Evolutionary conservation across 768 basidiomycete genomes (phyloP), one percentile per base, ranked within the genome.

Genomic region (Psilocybe sp.): DNA sequence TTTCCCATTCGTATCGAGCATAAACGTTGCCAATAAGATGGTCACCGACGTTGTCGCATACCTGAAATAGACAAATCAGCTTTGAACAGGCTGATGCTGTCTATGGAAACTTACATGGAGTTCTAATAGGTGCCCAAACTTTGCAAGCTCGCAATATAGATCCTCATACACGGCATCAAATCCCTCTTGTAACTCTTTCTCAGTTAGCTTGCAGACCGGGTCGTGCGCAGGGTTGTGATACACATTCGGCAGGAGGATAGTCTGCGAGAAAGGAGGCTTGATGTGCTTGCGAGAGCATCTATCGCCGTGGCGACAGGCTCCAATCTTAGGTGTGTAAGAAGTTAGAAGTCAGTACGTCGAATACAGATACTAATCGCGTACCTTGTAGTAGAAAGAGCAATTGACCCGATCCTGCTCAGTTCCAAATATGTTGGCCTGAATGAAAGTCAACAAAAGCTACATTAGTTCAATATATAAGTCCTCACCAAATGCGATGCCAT

Each of bases 31-130:
- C 95, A 61, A 96, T 92, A 19, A 98, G 76, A 64, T 99, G 96
- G 64, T 98, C 97, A n/a, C 97, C 97, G 32, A 99, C 95, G 63
- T 99, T 99, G 72, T 99, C 96, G 64, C 96, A 99, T 11, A 99
- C 88, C 88, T 90, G 38, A 47, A 49, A 38, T 32, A 46, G 47
- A 33, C 47, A 43, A 47, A 52, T n/a, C 50, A 40, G n/a, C 43
- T 20, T 9, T 36, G 47, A 20, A 45, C 18, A 41, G 44, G 19
- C 40, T 28, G 28, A 14, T 34, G 34, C 35, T 18, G 35, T 43
- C 37, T 46, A 3, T 8, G 4, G 4, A 39, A 57, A 75, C 86
- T 65, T 62, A 89, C 95, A 69, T 99, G 97, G 52, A 99, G 77
- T 71, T 99, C 97, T 43, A 97, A 71, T 50, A 99, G 77, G 70